phyloP scores from a whole-genome alignment of 345 rosid genomes.

The Eucalyptus grandis region DNA sequence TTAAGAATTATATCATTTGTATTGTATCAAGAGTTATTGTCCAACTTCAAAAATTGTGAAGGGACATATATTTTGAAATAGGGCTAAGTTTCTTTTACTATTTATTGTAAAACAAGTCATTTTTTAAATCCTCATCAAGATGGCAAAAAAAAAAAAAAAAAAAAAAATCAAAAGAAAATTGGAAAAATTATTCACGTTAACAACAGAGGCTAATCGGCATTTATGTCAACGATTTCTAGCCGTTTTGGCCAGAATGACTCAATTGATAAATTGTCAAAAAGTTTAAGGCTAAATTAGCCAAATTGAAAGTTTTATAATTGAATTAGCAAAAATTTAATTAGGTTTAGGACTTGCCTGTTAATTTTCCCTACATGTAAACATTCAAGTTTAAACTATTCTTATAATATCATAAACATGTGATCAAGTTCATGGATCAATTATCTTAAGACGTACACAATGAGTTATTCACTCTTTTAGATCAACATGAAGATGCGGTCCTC shows the following conservation, averaged over 20 bases:
- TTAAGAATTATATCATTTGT: not conserved
- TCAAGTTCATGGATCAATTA: not conserved
- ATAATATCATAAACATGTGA: not conserved
- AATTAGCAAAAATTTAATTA: too few species aligned
- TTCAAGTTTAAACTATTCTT: not conserved
- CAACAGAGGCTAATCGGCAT: rapidly evolving
- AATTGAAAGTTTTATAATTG: not conserved
- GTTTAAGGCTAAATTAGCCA: too few species aligned
- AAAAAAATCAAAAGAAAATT: not conserved
- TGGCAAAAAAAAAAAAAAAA: not conserved
- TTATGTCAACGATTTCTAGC: too few species aligned
- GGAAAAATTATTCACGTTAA: too few species aligned
- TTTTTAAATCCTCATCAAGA: not conserved
- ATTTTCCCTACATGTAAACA: not conserved
- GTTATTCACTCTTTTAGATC: not conserved
- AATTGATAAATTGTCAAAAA: too few species aligned
- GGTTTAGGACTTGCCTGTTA: not conserved
- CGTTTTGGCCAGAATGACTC: not conserved
- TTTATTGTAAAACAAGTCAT: not conserved
- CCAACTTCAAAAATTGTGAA: not conserved
- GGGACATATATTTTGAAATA: not conserved
- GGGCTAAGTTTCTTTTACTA: not conserved
- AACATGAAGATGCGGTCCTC: not conserved
- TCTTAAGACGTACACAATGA: not conserved
- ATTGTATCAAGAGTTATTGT: not conserved